Percentiles rank a stretch among this genome's conserved stretches.
These are phyloP conservation scores for Gossypium aridum DNA, from an alignment of 441 rosid species.

Conservation along the genomic window DNA sequence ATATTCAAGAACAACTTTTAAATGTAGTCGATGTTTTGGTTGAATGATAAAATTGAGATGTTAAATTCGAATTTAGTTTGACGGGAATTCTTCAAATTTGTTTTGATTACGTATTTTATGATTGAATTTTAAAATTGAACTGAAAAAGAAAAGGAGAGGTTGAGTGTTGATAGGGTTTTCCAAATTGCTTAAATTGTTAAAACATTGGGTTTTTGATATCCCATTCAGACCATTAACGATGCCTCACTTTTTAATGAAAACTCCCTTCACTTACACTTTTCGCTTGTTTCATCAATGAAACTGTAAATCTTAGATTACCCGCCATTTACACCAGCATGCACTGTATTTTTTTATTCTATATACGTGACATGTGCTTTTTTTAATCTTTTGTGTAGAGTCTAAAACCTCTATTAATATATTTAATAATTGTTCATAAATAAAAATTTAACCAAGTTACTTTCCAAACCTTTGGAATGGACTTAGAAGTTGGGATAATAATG, in stretches of 20 bases:
- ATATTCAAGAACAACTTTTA: not conserved
- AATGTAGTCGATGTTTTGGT: too few species aligned
- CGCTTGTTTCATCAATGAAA: not conserved
- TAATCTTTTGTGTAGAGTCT: too few species aligned
- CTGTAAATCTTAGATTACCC: not conserved
- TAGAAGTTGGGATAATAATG: not conserved
- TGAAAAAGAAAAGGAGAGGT: not conserved
- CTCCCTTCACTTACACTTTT: not conserved
- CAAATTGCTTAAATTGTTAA: not conserved
- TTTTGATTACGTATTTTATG: too few species aligned
- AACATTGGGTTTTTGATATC: not conserved
- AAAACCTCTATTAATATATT: too few species aligned
- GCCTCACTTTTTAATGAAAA: not conserved
- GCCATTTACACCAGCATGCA: not conserved
- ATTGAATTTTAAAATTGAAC: too few species aligned
- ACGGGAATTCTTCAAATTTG: too few species aligned
- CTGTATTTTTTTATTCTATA: too few species aligned
- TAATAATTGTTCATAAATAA: too few species aligned
- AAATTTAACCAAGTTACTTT: not conserved
- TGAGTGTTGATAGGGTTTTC: not conserved
- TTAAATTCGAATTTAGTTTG: too few species aligned
- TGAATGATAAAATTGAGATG: too few species aligned
- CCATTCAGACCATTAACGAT: not conserved
- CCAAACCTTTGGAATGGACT: not conserved
- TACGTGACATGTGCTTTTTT: too few species aligned